phyloP scores from a whole-genome alignment of 768 basidiomycete genomes.

The Boletus subcaerulescens region DNA sequence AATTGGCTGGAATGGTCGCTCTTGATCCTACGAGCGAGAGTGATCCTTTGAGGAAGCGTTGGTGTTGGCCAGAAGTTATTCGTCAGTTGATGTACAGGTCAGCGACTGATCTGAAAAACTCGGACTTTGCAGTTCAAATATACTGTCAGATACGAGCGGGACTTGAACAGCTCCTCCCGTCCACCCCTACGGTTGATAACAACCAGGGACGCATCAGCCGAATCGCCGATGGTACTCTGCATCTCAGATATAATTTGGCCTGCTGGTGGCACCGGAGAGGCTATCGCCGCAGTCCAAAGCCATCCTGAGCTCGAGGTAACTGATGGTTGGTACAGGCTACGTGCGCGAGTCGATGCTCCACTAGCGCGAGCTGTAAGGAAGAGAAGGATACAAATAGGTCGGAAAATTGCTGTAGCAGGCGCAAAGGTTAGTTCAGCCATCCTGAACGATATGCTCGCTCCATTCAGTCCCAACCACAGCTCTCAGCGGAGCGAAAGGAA shows the following conservation, averaged over 20 bases:
- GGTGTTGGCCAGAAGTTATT: conserved; percentile 83
- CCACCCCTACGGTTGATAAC: conserved; percentile 80
- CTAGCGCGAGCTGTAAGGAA: conserved; percentile 66
- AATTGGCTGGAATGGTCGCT: conserved; percentile 80
- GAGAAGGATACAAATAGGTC: conserved; percentile 68
- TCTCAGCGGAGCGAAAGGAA: conserved; percentile 69
- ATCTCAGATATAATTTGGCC: conserved; percentile 70
- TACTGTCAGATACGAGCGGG: conserved; percentile 76
- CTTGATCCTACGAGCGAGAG: conserved; percentile 63
- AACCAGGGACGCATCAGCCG: conserved; percentile 77
- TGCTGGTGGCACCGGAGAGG: conserved; percentile 34
- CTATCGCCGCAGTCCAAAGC: conserved; percentile 36
- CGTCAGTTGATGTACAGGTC: conserved; percentile 86
- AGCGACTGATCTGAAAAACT: conserved; percentile 8
- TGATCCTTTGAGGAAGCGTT: conserved; percentile 49
- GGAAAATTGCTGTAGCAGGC: conserved; percentile 79
- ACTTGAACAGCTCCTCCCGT: conserved; percentile 72
- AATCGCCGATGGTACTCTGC: conserved; percentile 81
- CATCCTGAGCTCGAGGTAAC: conserved; percentile 82
- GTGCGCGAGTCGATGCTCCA: conserved; percentile 70
- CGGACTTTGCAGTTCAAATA: background rate
- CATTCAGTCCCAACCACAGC: conserved; percentile 36
- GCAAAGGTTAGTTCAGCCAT: conserved; percentile 58
- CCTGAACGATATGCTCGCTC: background rate
- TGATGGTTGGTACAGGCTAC: conserved; percentile 94